Evolutionary conservation across 164 flowering plant species (phyloP).

Genomic region (Piper betle): DNA sequence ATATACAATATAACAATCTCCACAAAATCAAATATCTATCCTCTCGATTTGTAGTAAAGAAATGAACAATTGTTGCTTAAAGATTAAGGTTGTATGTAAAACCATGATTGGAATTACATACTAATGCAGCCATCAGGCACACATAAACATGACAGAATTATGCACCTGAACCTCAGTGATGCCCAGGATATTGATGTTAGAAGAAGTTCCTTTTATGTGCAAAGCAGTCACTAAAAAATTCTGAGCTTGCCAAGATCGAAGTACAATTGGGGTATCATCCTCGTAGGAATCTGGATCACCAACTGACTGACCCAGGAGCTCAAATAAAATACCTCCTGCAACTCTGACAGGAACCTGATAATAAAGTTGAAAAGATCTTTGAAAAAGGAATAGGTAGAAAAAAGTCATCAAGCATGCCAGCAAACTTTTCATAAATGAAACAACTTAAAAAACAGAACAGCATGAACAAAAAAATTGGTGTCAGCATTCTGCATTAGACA

Average conservation of each 20-base stretch:
- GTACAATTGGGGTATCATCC: slow-evolving; percentile 78
- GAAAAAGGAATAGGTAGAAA: neutral
- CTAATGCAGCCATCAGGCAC: neutral
- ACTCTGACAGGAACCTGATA: slow-evolving; percentile 87
- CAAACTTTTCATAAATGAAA: neutral
- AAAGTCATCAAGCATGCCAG: neutral
- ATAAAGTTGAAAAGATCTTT: neutral
- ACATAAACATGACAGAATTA: neutral
- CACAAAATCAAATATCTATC: too few relatives aligned
- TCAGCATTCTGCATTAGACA: too few relatives aligned
- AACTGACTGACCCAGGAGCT: slow-evolving; percentile 85
- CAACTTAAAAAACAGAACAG: neutral
- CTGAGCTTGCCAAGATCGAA: slow-evolving; percentile 91
- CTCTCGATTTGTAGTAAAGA: too few relatives aligned
- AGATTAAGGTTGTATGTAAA: too few relatives aligned
- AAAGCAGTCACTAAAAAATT: slow-evolving; percentile 69
- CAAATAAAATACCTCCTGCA: slow-evolving; percentile 84
- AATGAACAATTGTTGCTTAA: too few relatives aligned
- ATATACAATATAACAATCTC: too few relatives aligned
- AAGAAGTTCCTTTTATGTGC: slow-evolving; percentile 62
- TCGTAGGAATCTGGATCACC: slow-evolving; percentile 79
- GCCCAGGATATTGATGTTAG: slow-evolving; percentile 66
- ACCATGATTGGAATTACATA: neutral
- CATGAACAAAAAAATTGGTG: too few relatives aligned
- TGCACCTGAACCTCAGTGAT: slow-evolving; percentile 85